Evolutionary conservation across 2,329 filamentous ascomycete species (phyloP).

Genomic region (Clarireedia monteithiana): DNA sequence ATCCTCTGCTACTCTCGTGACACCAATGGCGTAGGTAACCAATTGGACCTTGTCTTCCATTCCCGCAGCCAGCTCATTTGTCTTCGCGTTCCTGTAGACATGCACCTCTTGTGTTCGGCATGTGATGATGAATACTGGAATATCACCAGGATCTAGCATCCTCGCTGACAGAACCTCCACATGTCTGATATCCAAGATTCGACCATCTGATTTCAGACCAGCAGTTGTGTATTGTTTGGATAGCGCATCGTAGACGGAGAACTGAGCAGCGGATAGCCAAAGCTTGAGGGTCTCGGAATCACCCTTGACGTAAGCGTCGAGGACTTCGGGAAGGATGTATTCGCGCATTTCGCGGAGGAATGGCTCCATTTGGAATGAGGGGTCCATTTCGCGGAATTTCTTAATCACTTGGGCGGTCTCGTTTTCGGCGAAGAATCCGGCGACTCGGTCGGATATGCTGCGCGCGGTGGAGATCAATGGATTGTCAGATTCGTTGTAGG

Average conservation of each 20-base stretch:
- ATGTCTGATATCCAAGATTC: constrained; percentile 88
- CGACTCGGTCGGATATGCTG: constrained; percentile 86
- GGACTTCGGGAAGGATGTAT: constrained; percentile 93
- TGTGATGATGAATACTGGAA: constrained; percentile 94
- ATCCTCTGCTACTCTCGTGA: constrained; percentile 88
- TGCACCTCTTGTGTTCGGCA: constrained; percentile 97
- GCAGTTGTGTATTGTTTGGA: constrained; percentile 93
- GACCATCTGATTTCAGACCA: constrained; percentile 88
- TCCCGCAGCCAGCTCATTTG: constrained; percentile 79
- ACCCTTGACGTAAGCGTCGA: constrained; percentile 97
- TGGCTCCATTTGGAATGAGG: constrained; percentile 86
- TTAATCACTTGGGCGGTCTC: constrained; percentile 97
- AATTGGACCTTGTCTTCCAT: constrained; percentile 99
- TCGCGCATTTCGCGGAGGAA: constrained; percentile 94
- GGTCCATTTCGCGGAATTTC: constrained; percentile 94
- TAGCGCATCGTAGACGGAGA: constrained; percentile 91
- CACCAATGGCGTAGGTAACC: constrained; percentile 95
- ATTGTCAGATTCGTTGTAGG: constrained; percentile 96
- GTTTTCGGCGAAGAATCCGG: constrained; percentile 96
- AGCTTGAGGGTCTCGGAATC: constrained; percentile 84
- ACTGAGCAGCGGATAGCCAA: constrained; percentile 95
- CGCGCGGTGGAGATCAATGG: constrained; percentile 83
- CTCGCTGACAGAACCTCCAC: constrained; percentile 81
- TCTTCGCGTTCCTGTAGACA: constrained; percentile 90
- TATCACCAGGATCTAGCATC: constrained; percentile 76